phyloP scores from a whole-genome alignment of 768 basidiomycete species.

The Gelatoporia subvermispora region DNA sequence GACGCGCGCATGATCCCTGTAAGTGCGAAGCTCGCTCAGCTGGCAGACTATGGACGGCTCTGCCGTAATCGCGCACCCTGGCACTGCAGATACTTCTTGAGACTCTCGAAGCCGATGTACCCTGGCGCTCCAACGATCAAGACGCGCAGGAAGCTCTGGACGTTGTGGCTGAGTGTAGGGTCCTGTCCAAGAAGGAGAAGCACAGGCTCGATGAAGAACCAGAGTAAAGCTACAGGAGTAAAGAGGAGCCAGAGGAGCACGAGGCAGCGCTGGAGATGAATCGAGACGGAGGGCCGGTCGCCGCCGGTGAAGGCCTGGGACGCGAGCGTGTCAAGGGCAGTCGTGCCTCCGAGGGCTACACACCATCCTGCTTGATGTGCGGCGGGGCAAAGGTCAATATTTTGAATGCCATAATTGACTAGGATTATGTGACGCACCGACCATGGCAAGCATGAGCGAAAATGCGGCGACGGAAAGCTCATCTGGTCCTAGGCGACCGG shows the following conservation, averaged over 20 bases:
- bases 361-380: slow-evolving; percentile 62
- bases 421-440: slow-evolving; percentile 42
- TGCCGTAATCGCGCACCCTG: slow-evolving; percentile 45
- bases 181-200: slow-evolving; percentile 63
- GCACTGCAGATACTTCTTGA: slow-evolving; percentile 78
- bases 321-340: slow-evolving; percentile 72
- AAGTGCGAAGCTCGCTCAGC: background rate
- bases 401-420: slow-evolving; percentile 43
- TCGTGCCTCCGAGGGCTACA: slow-evolving; percentile 73
- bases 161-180: slow-evolving; percentile 48
- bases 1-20: slow-evolving; percentile 73
- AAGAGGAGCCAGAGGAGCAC: slow-evolving; percentile 59
- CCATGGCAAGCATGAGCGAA: slow-evolving; percentile 72
- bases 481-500: slow-evolving; percentile 62
- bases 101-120: slow-evolving; percentile 69
- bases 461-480: slow-evolving; percentile 71
- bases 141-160: slow-evolving; percentile 61
- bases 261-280: slow-evolving; percentile 69
- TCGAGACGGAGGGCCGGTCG: slow-evolving; percentile 49
- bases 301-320: slow-evolving; percentile 75
- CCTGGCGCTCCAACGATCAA: slow-evolving; percentile 63
- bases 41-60: background rate
- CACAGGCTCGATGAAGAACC: slow-evolving; percentile 61
- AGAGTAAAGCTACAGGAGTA: slow-evolving; percentile 56
- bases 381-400: no score